Evolutionary conservation across 805 yeast genomes (phyloP).

Genomic region (Candida broadrunensis): DNA sequence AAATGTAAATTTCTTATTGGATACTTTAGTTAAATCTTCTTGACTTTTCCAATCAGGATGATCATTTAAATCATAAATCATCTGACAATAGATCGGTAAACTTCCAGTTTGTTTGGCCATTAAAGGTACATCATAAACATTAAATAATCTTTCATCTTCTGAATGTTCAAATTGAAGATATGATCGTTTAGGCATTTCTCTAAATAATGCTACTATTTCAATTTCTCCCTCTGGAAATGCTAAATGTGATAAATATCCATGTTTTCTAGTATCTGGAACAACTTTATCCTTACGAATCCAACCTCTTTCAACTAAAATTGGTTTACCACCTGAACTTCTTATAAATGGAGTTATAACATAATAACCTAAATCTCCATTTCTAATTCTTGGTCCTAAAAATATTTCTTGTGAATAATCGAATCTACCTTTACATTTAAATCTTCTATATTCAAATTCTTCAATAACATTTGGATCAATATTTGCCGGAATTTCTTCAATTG

Average conservation of each 20-base stretch:
- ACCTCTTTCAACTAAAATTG: slow-evolving; percentile 83
- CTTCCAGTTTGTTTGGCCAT: slow-evolving; percentile 71
- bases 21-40: slow-evolving; percentile 1
- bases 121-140: slow-evolving; percentile 74
- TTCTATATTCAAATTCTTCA: slow-evolving; percentile 75
- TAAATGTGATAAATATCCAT: slow-evolving; percentile 56
- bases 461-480: slow-evolving; percentile 62
- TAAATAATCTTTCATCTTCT: slow-evolving; percentile 64
- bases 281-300: slow-evolving; percentile 78
- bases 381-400: slow-evolving; percentile 85
- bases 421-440: slow-evolving; percentile 71
- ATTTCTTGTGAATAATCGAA: slow-evolving; percentile 85
- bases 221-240: slow-evolving; percentile 74
- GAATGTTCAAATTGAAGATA: slow-evolving; percentile 71
- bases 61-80: slow-evolving; percentile 62
- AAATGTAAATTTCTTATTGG: not conserved
- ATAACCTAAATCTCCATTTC: slow-evolving; percentile 70
- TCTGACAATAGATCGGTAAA: slow-evolving; percentile 75
- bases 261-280: slow-evolving; percentile 47
- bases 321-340: slow-evolving; percentile 71
- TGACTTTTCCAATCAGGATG: slow-evolving; percentile 49
- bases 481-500: slow-evolving; percentile 66
- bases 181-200: slow-evolving; percentile 61
- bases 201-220: slow-evolving; percentile 68
- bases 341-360: slow-evolving; percentile 77